Percentiles rank a stretch among this genome's conserved stretches.
Evolutionary conservation across 1,284 basidiomycete species (phyloP).

Genomic region (Naganishia albida): DNA sequence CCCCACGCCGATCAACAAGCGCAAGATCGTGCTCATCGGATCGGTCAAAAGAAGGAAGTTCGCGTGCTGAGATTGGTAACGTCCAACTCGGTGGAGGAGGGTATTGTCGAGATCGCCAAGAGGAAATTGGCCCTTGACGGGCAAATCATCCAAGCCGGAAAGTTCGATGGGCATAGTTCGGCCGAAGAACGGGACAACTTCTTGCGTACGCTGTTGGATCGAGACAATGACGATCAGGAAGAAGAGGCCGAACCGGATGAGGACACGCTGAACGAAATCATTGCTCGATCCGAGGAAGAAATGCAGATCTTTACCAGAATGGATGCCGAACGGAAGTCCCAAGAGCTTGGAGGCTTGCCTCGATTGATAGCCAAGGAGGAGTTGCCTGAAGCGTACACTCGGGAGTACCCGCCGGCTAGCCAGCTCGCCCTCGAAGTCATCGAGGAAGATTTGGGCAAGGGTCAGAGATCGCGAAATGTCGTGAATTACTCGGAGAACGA

Average conservation of each 20-base stretch:
- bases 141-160: constrained; percentile 98
- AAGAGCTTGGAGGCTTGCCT: constrained; percentile 71
- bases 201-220: constrained; percentile 83
- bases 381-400: constrained; percentile 88
- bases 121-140: constrained; percentile 99
- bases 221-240: constrained; percentile 85
- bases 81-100: constrained; percentile 96
- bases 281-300: constrained; percentile 84
- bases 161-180: constrained; percentile 98
- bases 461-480: constrained; percentile 76
- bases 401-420: constrained; percentile 52
- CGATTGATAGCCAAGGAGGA: constrained; percentile 86
- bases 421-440: constrained; percentile 53
- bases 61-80: constrained; percentile 96
- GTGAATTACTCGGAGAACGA: constrained; percentile 97
- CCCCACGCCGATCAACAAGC: constrained; percentile 94
- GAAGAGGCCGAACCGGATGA: constrained; percentile 95
- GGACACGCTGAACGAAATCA: constrained; percentile 92
- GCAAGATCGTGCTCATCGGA: constrained; percentile 86
- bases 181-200: constrained; percentile 97
- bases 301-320: constrained; percentile 75
- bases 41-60: constrained; percentile 98
- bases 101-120: constrained; percentile 90
- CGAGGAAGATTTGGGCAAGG: constrained; percentile 67
- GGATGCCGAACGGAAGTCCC: constrained; percentile 74